A percentile compares a stretch with the other conserved stretches of the same genome.
Evolutionary conservation across 2,329 filamentous ascomycete genomes (phyloP).

Genomic region (Neobulgaria alba): DNA sequence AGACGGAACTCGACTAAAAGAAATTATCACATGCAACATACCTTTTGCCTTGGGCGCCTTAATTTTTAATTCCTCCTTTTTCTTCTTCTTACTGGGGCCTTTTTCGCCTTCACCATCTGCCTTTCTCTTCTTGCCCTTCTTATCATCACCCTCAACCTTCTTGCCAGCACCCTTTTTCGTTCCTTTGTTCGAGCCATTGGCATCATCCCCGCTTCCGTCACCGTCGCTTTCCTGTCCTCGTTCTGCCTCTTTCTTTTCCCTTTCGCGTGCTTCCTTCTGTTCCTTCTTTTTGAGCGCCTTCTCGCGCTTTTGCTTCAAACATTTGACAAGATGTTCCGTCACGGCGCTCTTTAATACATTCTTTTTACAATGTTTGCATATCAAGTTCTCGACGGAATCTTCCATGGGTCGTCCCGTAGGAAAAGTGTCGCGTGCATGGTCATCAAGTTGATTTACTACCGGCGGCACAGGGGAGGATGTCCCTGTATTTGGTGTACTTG

Average conservation of each 20-base stretch:
- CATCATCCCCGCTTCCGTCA: slow-evolving; percentile 32
- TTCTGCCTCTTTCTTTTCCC: slow-evolving; percentile 34
- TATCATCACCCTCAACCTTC: slow-evolving; percentile 50
- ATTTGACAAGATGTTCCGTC: slow-evolving; percentile 73
- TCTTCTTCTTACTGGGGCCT: slow-evolving; percentile 82
- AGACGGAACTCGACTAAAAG: no score
- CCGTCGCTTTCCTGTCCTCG: slow-evolving; percentile 29
- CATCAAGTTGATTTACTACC: slow-evolving; percentile 62
- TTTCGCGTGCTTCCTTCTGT: slow-evolving; percentile 29
- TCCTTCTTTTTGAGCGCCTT: slow-evolving; percentile 30
- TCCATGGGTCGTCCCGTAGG: slow-evolving; percentile 72
- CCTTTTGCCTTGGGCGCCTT: slow-evolving; percentile 80
- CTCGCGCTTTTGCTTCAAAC: slow-evolving; percentile 54
- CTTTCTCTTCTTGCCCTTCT: slow-evolving; percentile 71
- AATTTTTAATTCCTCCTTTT: slow-evolving; percentile 83
- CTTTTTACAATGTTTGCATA: slow-evolving; percentile 94
- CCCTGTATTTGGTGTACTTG: slow-evolving; percentile 33
- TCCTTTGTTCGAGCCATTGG: slow-evolving; percentile 30
- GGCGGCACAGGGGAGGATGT: slow-evolving; percentile 42
- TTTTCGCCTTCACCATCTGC: slow-evolving; percentile 71
- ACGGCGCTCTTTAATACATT: slow-evolving; percentile 68
- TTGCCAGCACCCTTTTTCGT: slow-evolving; percentile 59
- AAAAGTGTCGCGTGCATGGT: slow-evolving; percentile 70
- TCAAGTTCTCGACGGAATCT: slow-evolving; percentile 68
- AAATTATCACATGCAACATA: slow-evolving; percentile 26